Evolutionary conservation across 345 rosid genomes (phyloP), one percentile per base, ranked within the genome.

Genomic region (Geranium brycei): DNA sequence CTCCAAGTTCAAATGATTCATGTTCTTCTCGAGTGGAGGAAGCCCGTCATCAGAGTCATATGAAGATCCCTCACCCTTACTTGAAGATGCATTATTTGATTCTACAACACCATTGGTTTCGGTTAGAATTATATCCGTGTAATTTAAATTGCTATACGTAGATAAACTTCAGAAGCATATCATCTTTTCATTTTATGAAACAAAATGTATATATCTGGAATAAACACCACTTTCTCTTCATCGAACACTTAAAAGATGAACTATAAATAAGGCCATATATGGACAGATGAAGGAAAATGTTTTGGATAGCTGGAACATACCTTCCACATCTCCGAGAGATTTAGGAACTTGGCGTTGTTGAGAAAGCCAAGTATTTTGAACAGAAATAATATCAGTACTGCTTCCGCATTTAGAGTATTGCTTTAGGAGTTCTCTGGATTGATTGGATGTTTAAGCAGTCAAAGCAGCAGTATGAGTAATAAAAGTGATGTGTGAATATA

Each of bases 311-410:
- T 15, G 31, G 16, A 66, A 2, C 28, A 59, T 71, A 88, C 99
- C 86, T 72, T 80, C 70, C 64, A 40, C 64, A 2, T 67, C 71
- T 0, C 74, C 60, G 31, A 74, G 78, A 71, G 72, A 76, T 72
- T 85, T 83, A 1, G 86, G 79, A 76, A 87, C 72, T 58, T 71
- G 78, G 1, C 72, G 81, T 78, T 88, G 91, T 74, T 84, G 83
- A 19, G 91, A 73, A 75, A 95, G 92, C 99, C 97, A 95, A 31
- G 82, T 75, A 71, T 87, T 91, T 80, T 95, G 99, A 58, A 80
- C 82, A 8, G 87, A 77, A 64, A 93, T 88, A 2, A 95, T 83
- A 56, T 84, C 91, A 57, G 88, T 83, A 67, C 96, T 85, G 13
- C 77, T 87, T 81, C 77, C 75, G 65, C 95, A 95, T 71, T 81